Evolutionary conservation across 2,329 filamentous ascomycete genomes (phyloP).

Genomic region (Pseudofabraea citricarpa): DNA sequence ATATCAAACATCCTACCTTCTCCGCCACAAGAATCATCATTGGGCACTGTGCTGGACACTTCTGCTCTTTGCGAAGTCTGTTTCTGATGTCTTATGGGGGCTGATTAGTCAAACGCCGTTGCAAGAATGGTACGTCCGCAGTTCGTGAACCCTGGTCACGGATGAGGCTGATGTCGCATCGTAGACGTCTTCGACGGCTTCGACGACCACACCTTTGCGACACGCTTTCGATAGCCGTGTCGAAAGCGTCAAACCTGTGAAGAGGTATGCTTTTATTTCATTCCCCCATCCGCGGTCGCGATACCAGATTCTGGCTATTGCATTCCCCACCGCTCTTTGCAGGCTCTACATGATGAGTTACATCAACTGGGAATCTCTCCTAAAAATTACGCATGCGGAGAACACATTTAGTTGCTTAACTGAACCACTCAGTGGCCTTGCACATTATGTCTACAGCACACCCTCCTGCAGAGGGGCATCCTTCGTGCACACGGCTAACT

Average conservation of each 20-base stretch:
- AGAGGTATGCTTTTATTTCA: slow-evolving; percentile 63
- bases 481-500: slow-evolving; percentile 1
- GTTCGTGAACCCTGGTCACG: background rate
- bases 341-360: slow-evolving; percentile 67
- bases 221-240: slow-evolving; percentile 72
- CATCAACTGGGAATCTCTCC: slow-evolving; percentile 99
- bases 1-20: slow-evolving; percentile 1
- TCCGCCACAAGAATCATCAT: background rate
- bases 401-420: slow-evolving; percentile 76
- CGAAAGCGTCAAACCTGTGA: slow-evolving; percentile 79
- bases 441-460: background rate
- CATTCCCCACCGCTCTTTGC: slow-evolving; percentile 16
- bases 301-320: background rate
- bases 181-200: slow-evolving; percentile 39
- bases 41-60: slow-evolving; percentile 25
- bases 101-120: slow-evolving; percentile 11
- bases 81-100: slow-evolving; percentile 16
- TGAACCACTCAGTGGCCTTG: slow-evolving; percentile 43
- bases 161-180: slow-evolving; percentile 8
- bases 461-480: background rate
- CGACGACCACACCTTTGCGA: slow-evolving; percentile 57
- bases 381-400: slow-evolving; percentile 84
- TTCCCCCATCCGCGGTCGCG: background rate
- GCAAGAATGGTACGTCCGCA: slow-evolving; percentile 25
- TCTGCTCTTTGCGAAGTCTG: slow-evolving; percentile 10